phyloP scores from a whole-genome alignment of 495 filamentous ascomycete species.

The Aspergillus taichungensis region DNA sequence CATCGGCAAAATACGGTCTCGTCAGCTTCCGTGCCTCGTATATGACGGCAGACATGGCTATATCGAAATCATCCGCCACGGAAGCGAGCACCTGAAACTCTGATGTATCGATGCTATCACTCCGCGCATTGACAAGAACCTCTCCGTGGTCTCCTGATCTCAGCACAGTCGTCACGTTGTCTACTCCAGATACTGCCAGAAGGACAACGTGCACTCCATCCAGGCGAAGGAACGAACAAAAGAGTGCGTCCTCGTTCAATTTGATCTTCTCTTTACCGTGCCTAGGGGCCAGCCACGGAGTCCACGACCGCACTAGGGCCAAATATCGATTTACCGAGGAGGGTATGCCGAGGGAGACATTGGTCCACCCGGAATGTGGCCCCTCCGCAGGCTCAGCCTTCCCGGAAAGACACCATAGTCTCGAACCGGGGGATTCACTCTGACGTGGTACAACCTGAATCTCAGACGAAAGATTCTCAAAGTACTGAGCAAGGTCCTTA shows the following conservation, averaged over 20 bases:
- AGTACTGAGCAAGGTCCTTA: slow-evolving; percentile 48
- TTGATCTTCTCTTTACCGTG: slow-evolving; percentile 62
- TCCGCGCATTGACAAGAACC: slow-evolving; percentile 60
- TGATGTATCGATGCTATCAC: slow-evolving; percentile 49
- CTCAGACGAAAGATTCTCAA: slow-evolving; percentile 48
- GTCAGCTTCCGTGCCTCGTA: slow-evolving; percentile 75
- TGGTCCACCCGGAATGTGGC: slow-evolving; percentile 44
- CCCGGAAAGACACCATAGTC: slow-evolving; percentile 60
- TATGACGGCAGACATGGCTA: slow-evolving; percentile 69
- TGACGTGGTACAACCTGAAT: slow-evolving; percentile 45
- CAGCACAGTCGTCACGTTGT: slow-evolving; percentile 64
- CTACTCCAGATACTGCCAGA: slow-evolving; percentile 68
- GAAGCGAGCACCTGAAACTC: slow-evolving; percentile 60
- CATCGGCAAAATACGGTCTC: slow-evolving; percentile 19
- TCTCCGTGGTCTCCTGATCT: slow-evolving; percentile 56
- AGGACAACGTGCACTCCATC: slow-evolving; percentile 76
- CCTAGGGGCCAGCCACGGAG: slow-evolving; percentile 78
- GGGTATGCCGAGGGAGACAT: slow-evolving; percentile 55
- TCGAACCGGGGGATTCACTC: slow-evolving; percentile 62
- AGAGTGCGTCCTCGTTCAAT: slow-evolving; percentile 66
- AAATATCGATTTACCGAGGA: slow-evolving; percentile 57
- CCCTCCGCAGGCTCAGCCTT: slow-evolving; percentile 44
- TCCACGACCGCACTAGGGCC: slow-evolving; percentile 67
- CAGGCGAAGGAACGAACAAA: slow-evolving; percentile 69
- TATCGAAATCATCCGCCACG: slow-evolving; percentile 66